Percentiles rank a stretch among this genome's conserved stretches.
phyloP scores from a whole-genome alignment of 306 rosid genomes.

The Abrus pulchellus region DNA sequence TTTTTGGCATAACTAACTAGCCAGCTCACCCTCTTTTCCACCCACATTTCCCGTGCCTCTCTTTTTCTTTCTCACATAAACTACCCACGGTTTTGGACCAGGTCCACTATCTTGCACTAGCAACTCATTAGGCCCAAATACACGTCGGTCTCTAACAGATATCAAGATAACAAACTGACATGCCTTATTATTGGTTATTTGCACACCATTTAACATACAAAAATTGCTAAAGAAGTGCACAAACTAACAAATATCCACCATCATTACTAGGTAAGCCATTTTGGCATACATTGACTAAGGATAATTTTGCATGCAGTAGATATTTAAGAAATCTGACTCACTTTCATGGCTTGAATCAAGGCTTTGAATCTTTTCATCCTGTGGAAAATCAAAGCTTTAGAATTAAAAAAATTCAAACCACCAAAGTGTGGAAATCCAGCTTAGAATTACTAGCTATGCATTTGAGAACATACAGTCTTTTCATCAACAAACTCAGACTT shows the following conservation, averaged over 20 bases:
- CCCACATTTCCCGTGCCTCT: too few relatives aligned
- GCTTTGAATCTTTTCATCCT: constrained; percentile 68
- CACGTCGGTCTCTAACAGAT: too few relatives aligned
- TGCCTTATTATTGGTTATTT: neutral
- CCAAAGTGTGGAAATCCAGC: constrained; percentile 37
- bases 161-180: neutral
- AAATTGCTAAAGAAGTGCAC: constrained; percentile 24
- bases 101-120: too few relatives aligned
- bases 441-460: constrained; percentile 37
- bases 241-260: constrained; percentile 35
- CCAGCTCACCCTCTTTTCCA: too few relatives aligned
- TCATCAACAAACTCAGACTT: constrained; percentile 56
- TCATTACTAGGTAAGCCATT: constrained; percentile 30
- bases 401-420: constrained; percentile 18
- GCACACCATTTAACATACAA: constrained; percentile 17
- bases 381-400: constrained; percentile 44
- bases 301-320: constrained; percentile 41
- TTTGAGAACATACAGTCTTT: constrained; percentile 60
- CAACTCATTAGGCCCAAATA: too few relatives aligned
- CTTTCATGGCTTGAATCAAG: constrained; percentile 51
- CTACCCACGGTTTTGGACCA: too few relatives aligned
- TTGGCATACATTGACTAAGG: neutral
- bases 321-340: constrained; percentile 56
- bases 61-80: too few relatives aligned
- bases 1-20: too few relatives aligned